A percentile compares a stretch with the other conserved stretches of the same genome.
Evolutionary conservation across 306 rosid species (phyloP).

Genomic region (Prunus padus): DNA sequence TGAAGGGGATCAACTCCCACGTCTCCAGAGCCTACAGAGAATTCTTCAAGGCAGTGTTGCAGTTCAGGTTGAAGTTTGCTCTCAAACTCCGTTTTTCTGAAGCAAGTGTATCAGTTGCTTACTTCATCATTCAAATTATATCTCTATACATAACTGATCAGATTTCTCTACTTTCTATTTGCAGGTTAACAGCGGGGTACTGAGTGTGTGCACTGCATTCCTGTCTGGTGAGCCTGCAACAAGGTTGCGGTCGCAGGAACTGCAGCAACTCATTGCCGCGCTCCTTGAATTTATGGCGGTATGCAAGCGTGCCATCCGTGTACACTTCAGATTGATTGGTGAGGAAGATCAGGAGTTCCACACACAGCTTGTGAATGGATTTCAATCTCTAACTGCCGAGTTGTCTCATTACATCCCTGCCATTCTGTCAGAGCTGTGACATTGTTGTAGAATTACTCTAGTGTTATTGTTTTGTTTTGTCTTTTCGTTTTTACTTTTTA

Average conservation of each 20-base stretch:
- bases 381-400: conserved; percentile 94
- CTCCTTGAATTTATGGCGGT: conserved; percentile 99
- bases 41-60: conserved; percentile 99
- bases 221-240: conserved; percentile 97
- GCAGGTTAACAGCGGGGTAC: conserved; percentile 96
- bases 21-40: conserved; percentile 93
- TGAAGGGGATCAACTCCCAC: conserved; percentile 97
- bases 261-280: conserved; percentile 97
- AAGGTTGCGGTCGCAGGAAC: conserved; percentile 88
- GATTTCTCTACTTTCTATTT: conserved; percentile 17
- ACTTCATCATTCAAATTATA: background rate
- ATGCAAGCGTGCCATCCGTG: conserved; percentile 96
- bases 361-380: conserved; percentile 95
- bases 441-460: conserved; percentile 14
- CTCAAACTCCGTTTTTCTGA: background rate
- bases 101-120: background rate
- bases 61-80: conserved; percentile 57
- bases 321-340: conserved; percentile 87
- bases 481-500: background rate
- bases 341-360: conserved; percentile 99
- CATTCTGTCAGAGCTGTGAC: conserved; percentile 84
- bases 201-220: conserved; percentile 97
- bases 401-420: conserved; percentile 96
- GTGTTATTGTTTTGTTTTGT: conserved; percentile 1
- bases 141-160: background rate